Evolutionary conservation across 306 rosid genomes (phyloP), one percentile per base, ranked within the genome.

Genomic region (Glycine tomentella): DNA sequence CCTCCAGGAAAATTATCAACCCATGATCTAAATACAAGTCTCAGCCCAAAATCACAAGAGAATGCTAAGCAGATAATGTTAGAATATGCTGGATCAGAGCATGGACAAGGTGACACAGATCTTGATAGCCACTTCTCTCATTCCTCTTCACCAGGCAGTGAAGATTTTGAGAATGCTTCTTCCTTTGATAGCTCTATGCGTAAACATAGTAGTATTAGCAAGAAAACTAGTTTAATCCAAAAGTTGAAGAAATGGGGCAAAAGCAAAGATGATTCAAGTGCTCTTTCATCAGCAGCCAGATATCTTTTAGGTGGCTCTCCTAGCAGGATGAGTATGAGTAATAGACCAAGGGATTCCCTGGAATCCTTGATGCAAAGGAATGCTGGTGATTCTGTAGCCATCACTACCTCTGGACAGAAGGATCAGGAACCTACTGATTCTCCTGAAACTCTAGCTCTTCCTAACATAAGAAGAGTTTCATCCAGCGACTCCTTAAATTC

Each of bases 121-220:
- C 66, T 85, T 48, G 97, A 91, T 78, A 91, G 97, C 86, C 88
- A 88, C 84, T 87, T 87, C 70, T 91, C 95, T 45, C 93, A 89
- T 53, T 91, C 97, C 11, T 90, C 93, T 75, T 93, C 98, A 71
- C 97, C 97, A 3, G 91, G 97, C 64, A 93, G 98, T 87, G 98
- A 93, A 81, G 98, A 93, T 82, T 89, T 93, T 80, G 97, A 91
- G 62, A 93, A 90, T 90, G 81, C 81, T 52, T 91, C 95, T 49
- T 91, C 95, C 36, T 83, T 89, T 8, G 93, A 93, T 63, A 93
- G 98, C 85, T 90, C 87, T 65, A 83, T 38, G 1, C 87, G 92
- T 82, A 89, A 86, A 83, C 65, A 81, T 48, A 87, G 90, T 74
- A 89, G 72, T 80, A 84, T 90, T 72, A 86, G 86, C 82, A 90